Conservation (phyloP, 1,284 basidiomycete species). For the Apiotrichum laibachii region DNA sequence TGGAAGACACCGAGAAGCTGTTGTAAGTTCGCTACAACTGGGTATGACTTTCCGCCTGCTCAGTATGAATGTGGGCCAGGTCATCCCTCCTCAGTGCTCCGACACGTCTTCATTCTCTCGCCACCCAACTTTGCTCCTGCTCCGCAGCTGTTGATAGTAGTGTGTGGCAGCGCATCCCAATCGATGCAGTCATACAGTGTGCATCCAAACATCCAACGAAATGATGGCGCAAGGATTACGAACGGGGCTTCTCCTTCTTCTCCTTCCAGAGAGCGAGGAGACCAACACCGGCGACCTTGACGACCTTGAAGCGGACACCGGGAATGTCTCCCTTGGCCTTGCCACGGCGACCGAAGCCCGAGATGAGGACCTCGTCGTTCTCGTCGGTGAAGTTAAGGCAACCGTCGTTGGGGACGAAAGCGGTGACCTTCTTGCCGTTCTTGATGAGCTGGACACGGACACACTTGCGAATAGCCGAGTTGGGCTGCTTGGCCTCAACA, state of each 20-base stretch:
- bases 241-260: slow-evolving; percentile 96
- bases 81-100: no score
- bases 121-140: not conserved
- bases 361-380: slow-evolving; percentile 99
- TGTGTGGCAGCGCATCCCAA: slow-evolving; percentile 2
- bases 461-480: slow-evolving; percentile 99
- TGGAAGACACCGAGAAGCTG: no score
- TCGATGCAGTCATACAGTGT: slow-evolving; percentile 25
- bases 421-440: slow-evolving; percentile 99
- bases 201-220: slow-evolving; percentile 21
- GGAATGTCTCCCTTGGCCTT: slow-evolving; percentile 68
- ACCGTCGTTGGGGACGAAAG: slow-evolving; percentile 91
- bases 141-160: not conserved
- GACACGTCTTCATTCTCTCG: no score
- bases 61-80: no score
- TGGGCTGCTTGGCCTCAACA: slow-evolving; percentile 75
- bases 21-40: no score
- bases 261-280: slow-evolving; percentile 96
- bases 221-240: slow-evolving; percentile 56
- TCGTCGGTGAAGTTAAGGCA: slow-evolving; percentile 96
- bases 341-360: slow-evolving; percentile 98
- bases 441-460: slow-evolving; percentile 99
- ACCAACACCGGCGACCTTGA: slow-evolving; percentile 99
- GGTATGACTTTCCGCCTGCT: no score
- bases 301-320: slow-evolving; percentile 94